Percentiles rank a stretch among this genome's conserved stretches.
These are phyloP conservation scores for Chaetomiaceae sp. DNA, from an alignment of 2,329 filamentous ascomycete species.

Conservation along the genomic window DNA sequence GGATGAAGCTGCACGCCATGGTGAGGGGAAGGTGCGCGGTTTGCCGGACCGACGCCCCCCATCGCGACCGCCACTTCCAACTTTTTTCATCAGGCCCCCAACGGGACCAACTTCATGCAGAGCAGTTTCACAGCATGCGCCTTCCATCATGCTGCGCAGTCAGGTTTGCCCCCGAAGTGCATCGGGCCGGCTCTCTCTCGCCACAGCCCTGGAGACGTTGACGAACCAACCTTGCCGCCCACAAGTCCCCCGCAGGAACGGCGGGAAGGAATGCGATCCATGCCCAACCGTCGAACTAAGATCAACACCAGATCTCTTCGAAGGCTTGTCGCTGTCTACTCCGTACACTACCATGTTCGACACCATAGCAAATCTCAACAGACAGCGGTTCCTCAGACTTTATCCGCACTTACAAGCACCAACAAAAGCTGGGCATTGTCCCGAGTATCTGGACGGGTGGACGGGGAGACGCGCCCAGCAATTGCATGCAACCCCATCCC, in stretches of 20 bases:
- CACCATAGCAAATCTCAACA: too few species aligned
- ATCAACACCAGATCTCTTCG: too few species aligned
- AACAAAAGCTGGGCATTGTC: neutral
- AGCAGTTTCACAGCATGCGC: neutral
- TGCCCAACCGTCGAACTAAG: neutral
- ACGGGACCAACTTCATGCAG: too few species aligned
- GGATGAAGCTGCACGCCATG: neutral
- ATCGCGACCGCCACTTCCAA: neutral
- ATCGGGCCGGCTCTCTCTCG: neutral
- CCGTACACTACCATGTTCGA: too few species aligned
- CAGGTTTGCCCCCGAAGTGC: neutral
- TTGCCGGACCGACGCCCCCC: neutral
- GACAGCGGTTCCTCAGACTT: too few species aligned
- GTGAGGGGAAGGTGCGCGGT: too few species aligned
- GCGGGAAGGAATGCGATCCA: constrained; percentile 2
- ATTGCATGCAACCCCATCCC: neutral
- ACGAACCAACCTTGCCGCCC: too few species aligned
- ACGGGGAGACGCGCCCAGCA: neutral
- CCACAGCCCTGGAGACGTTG: neutral
- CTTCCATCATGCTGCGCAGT: neutral
- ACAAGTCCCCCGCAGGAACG: neutral
- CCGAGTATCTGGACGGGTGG: neutral
- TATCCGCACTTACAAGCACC: too few species aligned
- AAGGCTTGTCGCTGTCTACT: neutral
- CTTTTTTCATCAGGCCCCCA: neutral